Percentiles rank a stretch among this genome's conserved stretches.
Conservation (phyloP, 2,329 filamentous ascomycete genomes). For the Mycocentrospora acerina region DNA sequence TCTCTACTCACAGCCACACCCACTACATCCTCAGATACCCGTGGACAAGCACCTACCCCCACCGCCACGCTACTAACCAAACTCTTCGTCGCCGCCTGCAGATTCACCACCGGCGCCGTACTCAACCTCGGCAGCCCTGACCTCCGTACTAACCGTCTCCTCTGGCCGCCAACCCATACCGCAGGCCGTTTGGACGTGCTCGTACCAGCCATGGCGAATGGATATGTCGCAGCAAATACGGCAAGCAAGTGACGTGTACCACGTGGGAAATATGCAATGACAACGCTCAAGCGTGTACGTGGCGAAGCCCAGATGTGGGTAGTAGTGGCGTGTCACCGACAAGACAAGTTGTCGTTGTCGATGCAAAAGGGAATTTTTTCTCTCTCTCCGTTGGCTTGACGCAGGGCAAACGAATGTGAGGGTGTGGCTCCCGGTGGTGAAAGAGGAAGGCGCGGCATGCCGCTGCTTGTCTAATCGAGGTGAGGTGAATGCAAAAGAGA, state of each 20-base stretch:
- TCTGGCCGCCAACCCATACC: conserved; percentile 14
- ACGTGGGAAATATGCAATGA: no score
- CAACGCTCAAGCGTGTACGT: no score
- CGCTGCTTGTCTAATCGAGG: no score
- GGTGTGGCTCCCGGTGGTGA: conserved; percentile 4
- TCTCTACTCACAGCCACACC: no score
- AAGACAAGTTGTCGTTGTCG: no score
- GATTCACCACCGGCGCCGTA: conserved; percentile 14
- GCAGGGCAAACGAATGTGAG: conserved; percentile 17
- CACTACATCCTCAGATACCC: not conserved
- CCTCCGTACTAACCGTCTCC: conserved; percentile 22
- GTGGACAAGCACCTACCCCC: no score
- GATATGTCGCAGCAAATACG: not conserved
- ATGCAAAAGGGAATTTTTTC: no score
- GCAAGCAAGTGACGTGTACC: not conserved
- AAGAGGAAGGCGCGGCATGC: conserved; percentile 10
- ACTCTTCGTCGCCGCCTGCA: conserved; percentile 4
- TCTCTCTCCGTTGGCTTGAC: no score
- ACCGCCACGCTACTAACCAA: conserved; percentile 3
- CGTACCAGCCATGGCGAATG: not conserved
- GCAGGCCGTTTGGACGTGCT: conserved; percentile 7
- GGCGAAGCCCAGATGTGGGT: no score
- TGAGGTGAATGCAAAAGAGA: conserved; percentile 1
- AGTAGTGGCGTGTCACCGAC: no score
- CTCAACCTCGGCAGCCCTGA: conserved; percentile 15